Base-by-base conservation (phyloP, 768 basidiomycete genomes). In the Melanogaster broomeanus region DNA sequence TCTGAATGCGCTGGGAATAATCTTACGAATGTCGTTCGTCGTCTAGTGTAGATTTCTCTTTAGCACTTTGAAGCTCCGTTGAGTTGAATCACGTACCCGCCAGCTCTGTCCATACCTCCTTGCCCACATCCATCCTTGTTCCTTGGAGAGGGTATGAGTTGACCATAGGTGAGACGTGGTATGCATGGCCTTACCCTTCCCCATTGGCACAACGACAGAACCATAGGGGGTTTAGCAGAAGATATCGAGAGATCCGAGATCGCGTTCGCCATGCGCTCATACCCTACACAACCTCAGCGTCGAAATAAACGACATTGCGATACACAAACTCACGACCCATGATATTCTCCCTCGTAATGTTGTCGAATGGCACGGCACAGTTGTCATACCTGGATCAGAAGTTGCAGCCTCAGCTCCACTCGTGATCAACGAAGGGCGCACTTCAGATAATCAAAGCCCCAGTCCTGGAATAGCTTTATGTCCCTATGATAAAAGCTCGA, bases 401-500 rank as follows among this genome's bases (percentile, higher is more conserved):
- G 48, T 48, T 42, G 40, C 25, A 25, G 22, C 11, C 28, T 27
- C 6, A 19, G 7, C 25, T 37, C 24, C 16, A 10, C 9, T 42
- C 44, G 33, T 16, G 19, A 19, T 52, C 24, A 35, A 21, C 37
- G 30, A 21, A 30, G 40, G 30, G 42, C 78, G 22, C 49, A 84
- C 84, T 85, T 86, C 18, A 85, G 69, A 51, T 81, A 74, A 61
- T 86, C 81, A 46, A 86, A 85, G 6, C 82, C 83, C 85, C 85
- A 87, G 42, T 80, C 76, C 41, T 77, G 77, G 69, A 87, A 87
- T 9, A 77, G 60, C 60, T 79, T 77, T 27, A 72, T 73, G 63
- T 86, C 84, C 53, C 82, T 83, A 22, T 65, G 52, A 2, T 45
- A 24, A 28, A 21, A 28, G 15, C n/a, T 49, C 33, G n/a, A 38